Evolutionary conservation across 306 rosid species (phyloP).

Genomic region (Oemleria cerasiformis): DNA sequence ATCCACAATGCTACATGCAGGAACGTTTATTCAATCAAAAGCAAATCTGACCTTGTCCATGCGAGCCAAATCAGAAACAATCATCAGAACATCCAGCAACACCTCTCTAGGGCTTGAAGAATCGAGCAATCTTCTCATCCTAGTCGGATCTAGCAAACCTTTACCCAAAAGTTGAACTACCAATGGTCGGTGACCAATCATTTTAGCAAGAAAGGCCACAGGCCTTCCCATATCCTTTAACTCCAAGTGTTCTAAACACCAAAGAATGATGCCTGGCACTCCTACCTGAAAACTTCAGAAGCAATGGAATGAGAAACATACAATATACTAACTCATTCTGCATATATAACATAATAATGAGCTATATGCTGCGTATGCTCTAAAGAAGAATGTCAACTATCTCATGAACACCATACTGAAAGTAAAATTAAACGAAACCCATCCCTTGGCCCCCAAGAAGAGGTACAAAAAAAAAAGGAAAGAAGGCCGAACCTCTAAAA

Average conservation of each 20-base stretch:
- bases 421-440: conserved; percentile 1
- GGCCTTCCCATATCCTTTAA: conserved; percentile 70
- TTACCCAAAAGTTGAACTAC: conserved; percentile 80
- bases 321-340: conserved; percentile 4
- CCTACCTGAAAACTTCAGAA: conserved; percentile 69
- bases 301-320: conserved; percentile 26
- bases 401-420: neutral
- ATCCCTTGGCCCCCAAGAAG: neutral
- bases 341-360: neutral
- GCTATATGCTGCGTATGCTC: neutral
- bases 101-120: conserved; percentile 70
- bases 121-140: conserved; percentile 73
- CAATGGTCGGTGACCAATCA: conserved; percentile 72
- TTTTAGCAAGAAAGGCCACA: conserved; percentile 91
- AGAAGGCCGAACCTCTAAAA: conserved; percentile 66
- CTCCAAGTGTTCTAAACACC: conserved; percentile 71
- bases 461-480: conserved; percentile 5
- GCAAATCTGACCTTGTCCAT: conserved; percentile 79
- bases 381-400: neutral
- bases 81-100: conserved; percentile 71
- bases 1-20: conserved; percentile 3
- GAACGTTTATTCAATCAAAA: conserved; percentile 19
- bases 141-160: conserved; percentile 72
- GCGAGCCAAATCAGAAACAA: conserved; percentile 94
- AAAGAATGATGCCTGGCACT: conserved; percentile 63